phyloP scores from a whole-genome alignment of 208 protist species.

The Crithidia brevicula region DNA sequence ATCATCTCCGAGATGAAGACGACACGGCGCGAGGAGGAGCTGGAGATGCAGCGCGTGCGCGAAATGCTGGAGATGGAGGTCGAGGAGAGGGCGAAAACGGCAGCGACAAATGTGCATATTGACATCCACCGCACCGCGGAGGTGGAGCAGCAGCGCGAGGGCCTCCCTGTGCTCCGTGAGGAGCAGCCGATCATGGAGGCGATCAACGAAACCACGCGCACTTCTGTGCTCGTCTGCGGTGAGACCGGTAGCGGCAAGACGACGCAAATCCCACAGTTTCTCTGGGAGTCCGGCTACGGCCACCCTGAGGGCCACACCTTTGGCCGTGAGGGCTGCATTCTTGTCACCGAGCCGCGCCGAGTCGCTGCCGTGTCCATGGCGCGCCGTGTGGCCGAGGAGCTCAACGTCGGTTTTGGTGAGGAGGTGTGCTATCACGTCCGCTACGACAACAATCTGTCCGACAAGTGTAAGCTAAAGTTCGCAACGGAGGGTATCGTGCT shows the following conservation, averaged over 20 bases:
- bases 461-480: slow-evolving; percentile 96
- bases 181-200: slow-evolving; percentile 93
- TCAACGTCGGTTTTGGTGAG: slow-evolving; percentile 87
- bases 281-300: slow-evolving; percentile 92
- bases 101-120: slow-evolving; percentile 71
- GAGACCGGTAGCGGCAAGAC: slow-evolving; percentile 99
- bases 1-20: slow-evolving; percentile 47
- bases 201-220: slow-evolving; percentile 71
- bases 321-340: slow-evolving; percentile 84
- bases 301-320: slow-evolving; percentile 69
- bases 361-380: slow-evolving; percentile 99
- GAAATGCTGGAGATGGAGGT: slow-evolving; percentile 37
- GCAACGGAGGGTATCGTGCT: slow-evolving; percentile 99
- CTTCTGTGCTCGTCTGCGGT: slow-evolving; percentile 95
- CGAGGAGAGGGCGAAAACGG: slow-evolving; percentile 43
- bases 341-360: slow-evolving; percentile 99
- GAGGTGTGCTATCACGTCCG: slow-evolving; percentile 97
- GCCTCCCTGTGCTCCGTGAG: slow-evolving; percentile 86
- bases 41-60: slow-evolving; percentile 24
- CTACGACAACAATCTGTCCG: slow-evolving; percentile 97
- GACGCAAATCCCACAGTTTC: slow-evolving; percentile 95
- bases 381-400: slow-evolving; percentile 97
- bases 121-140: slow-evolving; percentile 55
- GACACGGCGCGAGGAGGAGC: slow-evolving; percentile 30
- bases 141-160: slow-evolving; percentile 62